Evolutionary conservation across 2,329 filamentous ascomycete species (phyloP).

Genomic region (Xylaria sp.): DNA sequence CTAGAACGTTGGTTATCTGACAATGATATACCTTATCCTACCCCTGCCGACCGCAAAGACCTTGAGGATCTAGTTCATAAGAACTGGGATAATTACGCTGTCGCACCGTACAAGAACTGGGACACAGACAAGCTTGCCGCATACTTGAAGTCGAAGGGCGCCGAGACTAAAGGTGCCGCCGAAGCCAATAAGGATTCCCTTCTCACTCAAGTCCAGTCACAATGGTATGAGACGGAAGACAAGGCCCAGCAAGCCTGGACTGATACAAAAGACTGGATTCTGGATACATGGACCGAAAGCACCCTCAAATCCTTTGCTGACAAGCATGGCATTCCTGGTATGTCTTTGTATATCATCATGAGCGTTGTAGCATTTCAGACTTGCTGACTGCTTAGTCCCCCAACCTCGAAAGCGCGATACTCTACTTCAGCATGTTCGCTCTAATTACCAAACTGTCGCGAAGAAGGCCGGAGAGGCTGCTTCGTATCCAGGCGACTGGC

Average conservation of each 20-base stretch:
- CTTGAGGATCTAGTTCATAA: constrained; percentile 90
- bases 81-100: constrained; percentile 86
- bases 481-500: constrained; percentile 93
- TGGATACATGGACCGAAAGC: constrained; percentile 95
- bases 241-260: constrained; percentile 77
- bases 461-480: constrained; percentile 79
- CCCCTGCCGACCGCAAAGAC: constrained; percentile 89
- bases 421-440: constrained; percentile 79
- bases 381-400: constrained; percentile 64
- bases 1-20: constrained; percentile 97
- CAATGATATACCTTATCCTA: constrained; percentile 90
- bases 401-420: constrained; percentile 88
- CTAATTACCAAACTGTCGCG: constrained; percentile 82
- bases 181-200: constrained; percentile 76
- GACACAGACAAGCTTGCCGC: constrained; percentile 73
- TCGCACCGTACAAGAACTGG: constrained; percentile 81
- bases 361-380: not conserved
- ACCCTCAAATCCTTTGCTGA: constrained; percentile 94
- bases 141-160: constrained; percentile 77
- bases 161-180: constrained; percentile 74
- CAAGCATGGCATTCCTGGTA: constrained; percentile 81
- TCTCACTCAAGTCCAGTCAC: constrained; percentile 73
- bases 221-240: constrained; percentile 84
- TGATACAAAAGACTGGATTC: constrained; percentile 88
- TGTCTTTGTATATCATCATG: constrained; percentile 28